Evolutionary conservation across 257 asterid species (phyloP).

Genomic region (Linderniella brevidens): DNA sequence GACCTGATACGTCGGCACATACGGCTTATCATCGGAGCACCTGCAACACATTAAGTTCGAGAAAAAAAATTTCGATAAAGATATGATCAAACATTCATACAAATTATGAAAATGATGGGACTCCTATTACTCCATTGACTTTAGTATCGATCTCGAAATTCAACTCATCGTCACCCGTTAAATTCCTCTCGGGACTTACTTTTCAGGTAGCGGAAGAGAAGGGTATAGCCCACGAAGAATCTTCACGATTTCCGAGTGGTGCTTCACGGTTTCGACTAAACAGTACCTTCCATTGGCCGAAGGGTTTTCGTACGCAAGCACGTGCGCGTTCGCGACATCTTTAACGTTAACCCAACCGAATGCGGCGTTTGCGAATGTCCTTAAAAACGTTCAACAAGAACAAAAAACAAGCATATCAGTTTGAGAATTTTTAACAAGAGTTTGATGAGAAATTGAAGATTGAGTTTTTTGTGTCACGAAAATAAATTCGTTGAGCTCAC

Average conservation of each 20-base stretch:
- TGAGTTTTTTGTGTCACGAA: neutral
- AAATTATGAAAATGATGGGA: too few species aligned
- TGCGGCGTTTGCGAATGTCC: slow-evolving; percentile 31
- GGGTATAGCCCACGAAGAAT: slow-evolving; percentile 42
- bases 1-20: slow-evolving; percentile 36
- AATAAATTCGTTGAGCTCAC: slow-evolving; percentile 14
- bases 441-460: neutral
- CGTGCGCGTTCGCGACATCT: slow-evolving; percentile 67
- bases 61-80: neutral
- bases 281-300: slow-evolving; percentile 59
- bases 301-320: slow-evolving; percentile 50
- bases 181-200: slow-evolving; percentile 34
- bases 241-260: slow-evolving; percentile 32
- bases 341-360: slow-evolving; percentile 52
- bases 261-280: slow-evolving; percentile 38
- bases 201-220: slow-evolving; percentile 32
- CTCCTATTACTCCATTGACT: too few species aligned
- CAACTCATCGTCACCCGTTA: too few species aligned
- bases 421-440: neutral
- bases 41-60: slow-evolving; percentile 17
- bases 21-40: slow-evolving; percentile 62
- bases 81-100: neutral
- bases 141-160: too few species aligned
- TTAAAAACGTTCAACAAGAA: slow-evolving; percentile 35
- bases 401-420: neutral